phyloP scores from a whole-genome alignment of 108 stramenopile species.

The Stephanodiscus triporus region DNA sequence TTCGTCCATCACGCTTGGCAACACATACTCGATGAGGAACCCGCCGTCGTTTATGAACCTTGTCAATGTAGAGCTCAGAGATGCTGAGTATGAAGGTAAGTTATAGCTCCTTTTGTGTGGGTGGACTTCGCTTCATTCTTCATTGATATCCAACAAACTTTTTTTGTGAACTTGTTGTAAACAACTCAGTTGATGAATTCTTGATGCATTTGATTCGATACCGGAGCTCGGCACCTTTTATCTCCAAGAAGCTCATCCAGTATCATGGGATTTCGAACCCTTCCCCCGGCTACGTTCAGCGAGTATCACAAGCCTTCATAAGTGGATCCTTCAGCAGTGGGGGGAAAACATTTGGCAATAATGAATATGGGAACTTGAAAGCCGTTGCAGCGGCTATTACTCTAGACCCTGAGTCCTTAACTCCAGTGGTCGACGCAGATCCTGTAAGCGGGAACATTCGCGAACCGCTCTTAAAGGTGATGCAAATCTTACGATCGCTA shows the following conservation, averaged over 20 bases:
- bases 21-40: slow-evolving; percentile 31
- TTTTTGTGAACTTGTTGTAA: not conserved
- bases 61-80: slow-evolving; percentile 33
- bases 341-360: slow-evolving; percentile 43
- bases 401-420: slow-evolving; percentile 51
- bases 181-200: slow-evolving; percentile 28
- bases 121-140: not conserved
- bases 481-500: slow-evolving; percentile 51
- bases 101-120: not conserved
- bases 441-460: slow-evolving; percentile 50
- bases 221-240: slow-evolving; percentile 59
- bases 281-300: slow-evolving; percentile 54
- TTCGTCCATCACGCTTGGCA: slow-evolving; percentile 23
- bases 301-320: slow-evolving; percentile 49
- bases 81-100: slow-evolving; percentile 43
- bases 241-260: slow-evolving; percentile 63
- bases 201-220: slow-evolving; percentile 34
- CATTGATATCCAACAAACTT: not conserved
- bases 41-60: slow-evolving; percentile 37
- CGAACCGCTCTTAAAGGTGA: slow-evolving; percentile 56
- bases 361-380: slow-evolving; percentile 49
- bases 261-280: slow-evolving; percentile 74
- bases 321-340: slow-evolving; percentile 34
- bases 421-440: slow-evolving; percentile 52
- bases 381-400: slow-evolving; percentile 56